These are phyloP conservation scores for Alternaria sp. DNA, from an alignment of 2,329 filamentous ascomycete species.

Conservation along the genomic window DNA sequence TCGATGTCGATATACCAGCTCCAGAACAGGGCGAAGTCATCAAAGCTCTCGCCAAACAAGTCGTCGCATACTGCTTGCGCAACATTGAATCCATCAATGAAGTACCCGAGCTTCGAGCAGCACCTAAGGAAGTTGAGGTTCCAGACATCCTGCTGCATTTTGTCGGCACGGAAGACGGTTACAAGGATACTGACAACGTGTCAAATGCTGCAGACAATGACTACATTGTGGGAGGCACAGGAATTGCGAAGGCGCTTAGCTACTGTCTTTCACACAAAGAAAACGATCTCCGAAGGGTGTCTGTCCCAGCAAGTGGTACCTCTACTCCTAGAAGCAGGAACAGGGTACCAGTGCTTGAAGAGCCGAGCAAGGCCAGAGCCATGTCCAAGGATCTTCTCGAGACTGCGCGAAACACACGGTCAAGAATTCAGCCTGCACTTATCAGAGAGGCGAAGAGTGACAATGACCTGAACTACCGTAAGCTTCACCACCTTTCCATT, in stretches of 20 bases:
- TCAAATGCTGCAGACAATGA: slow-evolving; percentile 83
- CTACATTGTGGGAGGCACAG: slow-evolving; percentile 94
- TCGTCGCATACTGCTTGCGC: slow-evolving; percentile 90
- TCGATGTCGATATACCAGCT: slow-evolving; percentile 89
- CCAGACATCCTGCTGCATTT: slow-evolving; percentile 87
- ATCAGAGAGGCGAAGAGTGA: slow-evolving; percentile 72
- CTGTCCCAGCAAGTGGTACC: slow-evolving; percentile 57
- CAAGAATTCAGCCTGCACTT: slow-evolving; percentile 81
- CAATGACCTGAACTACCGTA: slow-evolving; percentile 80
- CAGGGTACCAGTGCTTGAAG: slow-evolving; percentile 12
- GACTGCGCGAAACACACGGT: slow-evolving; percentile 86
- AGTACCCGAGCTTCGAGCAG: slow-evolving; percentile 61
- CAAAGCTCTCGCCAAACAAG: slow-evolving; percentile 88
- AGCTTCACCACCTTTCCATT: slow-evolving; percentile 45
- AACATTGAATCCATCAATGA: slow-evolving; percentile 85
- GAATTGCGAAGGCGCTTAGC: slow-evolving; percentile 90
- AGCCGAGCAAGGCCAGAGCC: slow-evolving; percentile 60
- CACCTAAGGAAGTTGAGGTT: slow-evolving; percentile 63
- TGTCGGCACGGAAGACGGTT: slow-evolving; percentile 70
- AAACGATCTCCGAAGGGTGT: slow-evolving; percentile 55
- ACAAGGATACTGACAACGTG: slow-evolving; percentile 63
- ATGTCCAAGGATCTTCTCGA: slow-evolving; percentile 90
- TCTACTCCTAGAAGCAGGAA: slow-evolving; percentile 57
- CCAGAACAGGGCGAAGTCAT: slow-evolving; percentile 86
- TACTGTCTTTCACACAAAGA: slow-evolving; percentile 87